Base-by-base conservation (phyloP, 192 early-diverging fungal species). In the Podila clonocystis region DNA sequence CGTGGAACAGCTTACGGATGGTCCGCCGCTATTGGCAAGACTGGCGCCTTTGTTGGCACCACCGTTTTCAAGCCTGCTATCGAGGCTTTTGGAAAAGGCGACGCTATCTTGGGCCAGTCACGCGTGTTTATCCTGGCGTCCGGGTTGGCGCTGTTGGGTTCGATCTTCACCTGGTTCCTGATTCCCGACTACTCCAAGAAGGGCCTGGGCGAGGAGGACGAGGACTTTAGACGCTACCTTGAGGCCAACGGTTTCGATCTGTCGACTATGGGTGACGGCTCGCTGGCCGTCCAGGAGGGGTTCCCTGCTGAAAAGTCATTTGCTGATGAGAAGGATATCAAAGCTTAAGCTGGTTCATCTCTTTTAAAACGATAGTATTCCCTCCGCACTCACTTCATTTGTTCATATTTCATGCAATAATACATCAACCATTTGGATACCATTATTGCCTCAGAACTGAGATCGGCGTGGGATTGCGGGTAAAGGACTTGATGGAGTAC, bases 1-100 rank as follows among this genome's bases (percentile, higher is more conserved):
- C 83, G 87, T 59, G 87, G 87, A 19, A 83, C 82, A 29, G 82
- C 85, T 67, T 87, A 83, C 59, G 87, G 87, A 49, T 78, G 86
- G 61, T 87, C 83, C 49, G 87, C 87, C 30, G 87, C 84, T 28
- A 60, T 79, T 52, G 76, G 76, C 6, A 79, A 79, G 45, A 31
- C 72, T 22, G 76, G 76, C 11, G 76, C 80, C 36, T 82, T 82
- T 45, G 58, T 67, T 52, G 87, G 86, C 34, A 88, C 85, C 8
- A 61, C 74, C 20, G 85, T 84, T 48, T 86, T 87, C 72, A 82
- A 84, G 65, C 72, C 80, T 17, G 73, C 83, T 19, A 72, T 86
- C 22, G 58, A 67, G 4, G 61, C 71, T 2, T 79, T 87, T 41
- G 82, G 63, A 1, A 67, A 66, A 50, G 82, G 70, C 28, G 85